Evolutionary conservation across 2,329 filamentous ascomycete species (phyloP), one percentile per base, ranked within the genome.

Genomic region (Plectosphaerella cucumerina): DNA sequence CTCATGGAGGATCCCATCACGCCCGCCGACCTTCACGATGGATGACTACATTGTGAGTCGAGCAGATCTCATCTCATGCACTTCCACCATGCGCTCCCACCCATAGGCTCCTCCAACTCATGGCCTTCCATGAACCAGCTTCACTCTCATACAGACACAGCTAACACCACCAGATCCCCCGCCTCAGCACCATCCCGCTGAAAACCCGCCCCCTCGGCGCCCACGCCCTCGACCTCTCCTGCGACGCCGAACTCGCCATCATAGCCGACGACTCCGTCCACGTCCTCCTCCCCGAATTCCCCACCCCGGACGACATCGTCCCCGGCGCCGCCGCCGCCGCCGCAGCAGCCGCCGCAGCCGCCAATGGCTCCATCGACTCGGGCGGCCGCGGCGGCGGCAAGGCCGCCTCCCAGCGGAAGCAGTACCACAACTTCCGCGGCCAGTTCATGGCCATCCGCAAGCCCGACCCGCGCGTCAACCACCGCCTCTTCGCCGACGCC

Each of bases 231-330:
- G 60, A 75, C 34, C 83, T 80, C 76, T 84, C 80, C 20, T 75
- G 75, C 54, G 80, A 84, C 49, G 77, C 74, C 21, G 80, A 82
- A 58, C 68, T 84, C 5, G 80, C 80, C 33, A 70, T 82, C 31
- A 75, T 73, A 3, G 75, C 77, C n/a, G 77, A 81, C 54, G 80
- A 84, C 60, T 76, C 74, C 41, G 67, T 82, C 26, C 69, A 75
- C 56, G 63, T 81, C 44, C 79, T 73, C 52, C 60, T 80, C 6
- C 78, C 78, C 5, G 72, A 78, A 42, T 79, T 68, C 50, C 59
- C 62, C 0, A 50, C 60, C 10, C 52, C 48, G 5, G 57, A 53
- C 8, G 58, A 59, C 26, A 31, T 31, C 26, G 26, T 31, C 26
- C 26, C 14, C 43, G 42, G 17, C 23, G 47, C 37, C 20, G 52